A percentile compares a stretch with the other conserved stretches of the same genome.
Evolutionary conservation across 176 grass and related monocot species (phyloP).

Genomic region (Oryza longistaminata): DNA sequence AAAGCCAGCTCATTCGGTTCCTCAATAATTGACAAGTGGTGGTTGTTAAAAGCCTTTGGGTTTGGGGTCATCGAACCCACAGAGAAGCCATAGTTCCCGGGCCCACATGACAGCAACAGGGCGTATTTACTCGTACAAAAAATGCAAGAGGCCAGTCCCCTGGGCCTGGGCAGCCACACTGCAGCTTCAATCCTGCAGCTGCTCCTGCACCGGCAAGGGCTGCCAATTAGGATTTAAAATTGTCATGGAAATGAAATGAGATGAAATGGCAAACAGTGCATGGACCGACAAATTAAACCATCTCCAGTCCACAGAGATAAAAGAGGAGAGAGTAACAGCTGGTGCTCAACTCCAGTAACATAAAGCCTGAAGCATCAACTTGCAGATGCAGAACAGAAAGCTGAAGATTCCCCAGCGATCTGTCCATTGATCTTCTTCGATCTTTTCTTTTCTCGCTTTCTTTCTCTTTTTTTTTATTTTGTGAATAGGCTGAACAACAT

Average conservation of each 20-base stretch:
- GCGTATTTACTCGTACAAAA: not conserved
- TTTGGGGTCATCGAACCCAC: not conserved
- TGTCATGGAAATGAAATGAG: slow-evolving; percentile 27
- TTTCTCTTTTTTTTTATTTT: not conserved
- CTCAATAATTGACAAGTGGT: not conserved
- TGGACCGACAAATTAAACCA: slow-evolving; percentile 1
- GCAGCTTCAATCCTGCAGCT: not conserved
- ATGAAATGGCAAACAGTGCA: not conserved
- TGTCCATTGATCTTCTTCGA: not conserved
- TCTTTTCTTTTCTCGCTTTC: not conserved
- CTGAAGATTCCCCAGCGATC: slow-evolving; percentile 19
- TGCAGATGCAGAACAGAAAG: slow-evolving; percentile 5
- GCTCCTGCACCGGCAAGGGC: not conserved
- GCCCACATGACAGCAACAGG: not conserved
- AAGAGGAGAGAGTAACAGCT: slow-evolving; percentile 1
- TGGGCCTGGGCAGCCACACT: not conserved
- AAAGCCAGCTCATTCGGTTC: not conserved
- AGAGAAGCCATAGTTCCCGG: not conserved
- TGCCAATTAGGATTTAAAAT: slow-evolving; percentile 17
- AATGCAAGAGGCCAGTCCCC: not conserved
- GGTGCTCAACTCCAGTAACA: slow-evolving; percentile 13
- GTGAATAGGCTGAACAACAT: slow-evolving; percentile 17
- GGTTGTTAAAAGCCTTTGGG: not conserved
- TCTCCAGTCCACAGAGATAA: slow-evolving; percentile 28
- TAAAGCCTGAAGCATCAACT: slow-evolving; percentile 9